Base-by-base conservation (phyloP, 768 basidiomycete genomes). In the Strobilomyces confusus region DNA sequence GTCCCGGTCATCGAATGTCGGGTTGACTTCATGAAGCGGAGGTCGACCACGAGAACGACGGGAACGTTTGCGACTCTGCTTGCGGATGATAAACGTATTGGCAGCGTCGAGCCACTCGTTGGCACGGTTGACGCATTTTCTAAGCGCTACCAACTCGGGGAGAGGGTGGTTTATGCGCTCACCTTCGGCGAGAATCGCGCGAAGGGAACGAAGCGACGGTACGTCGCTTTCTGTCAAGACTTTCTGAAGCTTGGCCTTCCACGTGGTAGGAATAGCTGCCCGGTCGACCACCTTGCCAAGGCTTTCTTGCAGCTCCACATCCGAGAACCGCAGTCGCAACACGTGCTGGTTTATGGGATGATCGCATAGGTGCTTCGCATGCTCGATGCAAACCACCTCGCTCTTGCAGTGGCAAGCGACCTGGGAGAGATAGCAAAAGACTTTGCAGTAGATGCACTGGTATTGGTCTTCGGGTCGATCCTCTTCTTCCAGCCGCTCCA, bases 351-450 rank as follows among this genome's bases (percentile, higher is more conserved):
- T 74, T 67, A 68, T 76, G 14, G 74, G 62, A 64, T 85, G 85
- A 44, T 73, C 80, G 73, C 95, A 98, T 17, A 95, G 78, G 20
- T 85, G 75, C 33, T 86, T 77, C 29, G 79, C 79, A 71, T 98
- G 95, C 52, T 95, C 89, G 45, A 89, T 80, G 68, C 97, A 99
- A 13, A 86, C 83, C 32, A 95, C 84, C 57, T 84, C 81, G 48
- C 71, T 80, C 40, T 86, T 86, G 77, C 92, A 94, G 30, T 75
- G 73, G 67, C 92, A 94, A 52, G 82, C 85, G 65, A 98, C 77
- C 64, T 97, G 95, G 2, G 97, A 94, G 38, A 99, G 82, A 69
- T 97, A 98, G 71, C 89, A 94, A 72, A 95, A 98, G 5, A 78
- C 81, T 67, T 97, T 95, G 87, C 97, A 98, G 58, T 88, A 72